Evolutionary conservation across 2,329 filamentous ascomycete genomes (phyloP).

Genomic region (Penicillium nordicum): DNA sequence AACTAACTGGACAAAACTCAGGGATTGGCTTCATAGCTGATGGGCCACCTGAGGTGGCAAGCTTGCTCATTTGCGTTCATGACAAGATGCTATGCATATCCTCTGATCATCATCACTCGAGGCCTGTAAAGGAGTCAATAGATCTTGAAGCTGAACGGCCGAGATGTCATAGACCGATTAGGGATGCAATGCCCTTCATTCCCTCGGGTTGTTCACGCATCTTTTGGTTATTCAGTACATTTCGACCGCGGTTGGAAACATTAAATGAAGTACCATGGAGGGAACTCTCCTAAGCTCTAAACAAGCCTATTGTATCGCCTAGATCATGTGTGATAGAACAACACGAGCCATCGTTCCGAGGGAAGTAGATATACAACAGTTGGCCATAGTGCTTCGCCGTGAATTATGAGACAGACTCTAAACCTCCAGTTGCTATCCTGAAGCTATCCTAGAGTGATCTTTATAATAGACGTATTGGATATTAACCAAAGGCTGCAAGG

Average conservation of each 20-base stretch:
- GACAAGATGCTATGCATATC: neutral
- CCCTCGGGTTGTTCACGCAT: neutral
- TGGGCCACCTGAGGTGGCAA: neutral
- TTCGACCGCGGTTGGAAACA: neutral
- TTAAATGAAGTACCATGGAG: neutral
- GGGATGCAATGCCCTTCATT: neutral
- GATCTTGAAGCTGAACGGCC: neutral
- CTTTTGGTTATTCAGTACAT: neutral
- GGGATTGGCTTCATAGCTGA: slow-evolving; percentile 6
- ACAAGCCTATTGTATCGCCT: neutral
- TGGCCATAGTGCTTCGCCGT: neutral
- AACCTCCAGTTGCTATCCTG: neutral
- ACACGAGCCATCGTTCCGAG: neutral
- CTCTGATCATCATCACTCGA: neutral
- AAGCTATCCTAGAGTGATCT: rapidly evolving
- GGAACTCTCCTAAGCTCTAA: neutral
- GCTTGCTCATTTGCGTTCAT: neutral
- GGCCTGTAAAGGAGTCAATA: neutral
- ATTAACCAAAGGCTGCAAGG: neutral
- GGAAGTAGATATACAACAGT: neutral
- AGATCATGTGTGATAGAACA: neutral
- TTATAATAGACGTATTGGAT: neutral
- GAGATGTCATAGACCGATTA: slow-evolving; percentile 4
- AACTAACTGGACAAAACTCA: neutral
- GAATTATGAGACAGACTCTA: neutral